Evolutionary conservation across 805 yeast species (phyloP).

Genomic region (Candida yuanshanica): DNA sequence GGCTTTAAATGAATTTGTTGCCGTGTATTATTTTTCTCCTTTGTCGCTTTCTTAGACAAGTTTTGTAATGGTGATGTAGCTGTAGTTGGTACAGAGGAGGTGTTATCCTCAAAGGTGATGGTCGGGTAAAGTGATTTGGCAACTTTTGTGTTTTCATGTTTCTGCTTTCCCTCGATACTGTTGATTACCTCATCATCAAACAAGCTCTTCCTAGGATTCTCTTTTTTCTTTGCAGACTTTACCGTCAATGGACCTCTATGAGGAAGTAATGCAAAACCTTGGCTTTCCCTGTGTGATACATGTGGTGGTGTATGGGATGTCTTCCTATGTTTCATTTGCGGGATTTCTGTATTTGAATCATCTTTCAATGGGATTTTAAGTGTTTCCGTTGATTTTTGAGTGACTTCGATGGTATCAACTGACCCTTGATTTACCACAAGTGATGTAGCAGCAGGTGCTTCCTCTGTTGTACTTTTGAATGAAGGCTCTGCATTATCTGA

Average conservation of each 20-base stretch:
- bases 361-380: slow-evolving; percentile 17
- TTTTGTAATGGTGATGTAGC: slow-evolving; percentile 7
- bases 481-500: slow-evolving; percentile 13
- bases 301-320: slow-evolving; percentile 15
- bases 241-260: slow-evolving; percentile 26
- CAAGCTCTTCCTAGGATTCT: slow-evolving; percentile 11
- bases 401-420: slow-evolving; percentile 3
- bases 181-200: slow-evolving; percentile 9
- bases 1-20: slow-evolving; percentile 1
- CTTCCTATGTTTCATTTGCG: slow-evolving; percentile 1
- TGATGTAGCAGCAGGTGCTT: slow-evolving; percentile 11
- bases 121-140: slow-evolving; percentile 17
- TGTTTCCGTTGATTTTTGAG: slow-evolving; percentile 12
- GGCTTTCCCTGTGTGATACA: slow-evolving; percentile 21
- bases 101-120: slow-evolving; percentile 6
- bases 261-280: slow-evolving; percentile 27
- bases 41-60: slow-evolving; percentile 1
- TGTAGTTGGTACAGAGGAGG: slow-evolving; percentile 5
- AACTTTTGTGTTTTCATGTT: slow-evolving; percentile 6
- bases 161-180: slow-evolving; percentile 7
- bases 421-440: slow-evolving; percentile 13
- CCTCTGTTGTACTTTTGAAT: slow-evolving; percentile 19
- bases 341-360: slow-evolving; percentile 5
- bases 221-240: slow-evolving; percentile 20
- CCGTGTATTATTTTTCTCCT: slow-evolving; percentile 2